A percentile compares a stretch with the other conserved stretches of the same genome.
These are phyloP conservation scores for Metrosideros polymorpha DNA, from an alignment of 441 rosid species.

Conservation along the genomic window DNA sequence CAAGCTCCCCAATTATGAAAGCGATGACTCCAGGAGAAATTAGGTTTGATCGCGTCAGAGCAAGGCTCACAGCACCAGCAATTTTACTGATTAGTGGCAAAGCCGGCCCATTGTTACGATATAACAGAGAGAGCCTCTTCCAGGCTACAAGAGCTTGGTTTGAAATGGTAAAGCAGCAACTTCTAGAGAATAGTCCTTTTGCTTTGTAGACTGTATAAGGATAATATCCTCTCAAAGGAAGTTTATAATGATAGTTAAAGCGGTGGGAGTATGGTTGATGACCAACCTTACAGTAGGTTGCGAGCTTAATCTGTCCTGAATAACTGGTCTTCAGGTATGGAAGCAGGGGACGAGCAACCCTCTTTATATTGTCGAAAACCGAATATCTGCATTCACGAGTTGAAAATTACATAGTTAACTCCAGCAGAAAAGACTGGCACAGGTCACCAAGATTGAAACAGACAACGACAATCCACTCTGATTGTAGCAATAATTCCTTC, in stretches of 20 bases:
- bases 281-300: neutral
- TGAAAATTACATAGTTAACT: neutral
- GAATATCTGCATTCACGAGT: neutral
- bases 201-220: neutral
- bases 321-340: neutral
- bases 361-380: neutral
- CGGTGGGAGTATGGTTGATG: neutral
- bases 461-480: neutral
- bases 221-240: neutral
- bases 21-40: slow-evolving; percentile 61
- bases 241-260: neutral
- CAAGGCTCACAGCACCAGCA: slow-evolving; percentile 85
- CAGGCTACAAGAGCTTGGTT: slow-evolving; percentile 53
- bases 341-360: neutral
- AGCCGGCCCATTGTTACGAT: slow-evolving; percentile 14
- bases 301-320: neutral
- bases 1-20: slow-evolving; percentile 43
- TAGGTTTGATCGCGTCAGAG: slow-evolving; percentile 63
- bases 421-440: neutral
- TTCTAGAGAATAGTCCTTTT: neutral
- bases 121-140: slow-evolving; percentile 44
- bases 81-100: slow-evolving; percentile 40
- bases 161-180: neutral
- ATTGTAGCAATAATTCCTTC: neutral
- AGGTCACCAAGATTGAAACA: neutral